Conservation (phyloP, 1,284 basidiomycete genomes). For the Spongiforma sp. region DNA sequence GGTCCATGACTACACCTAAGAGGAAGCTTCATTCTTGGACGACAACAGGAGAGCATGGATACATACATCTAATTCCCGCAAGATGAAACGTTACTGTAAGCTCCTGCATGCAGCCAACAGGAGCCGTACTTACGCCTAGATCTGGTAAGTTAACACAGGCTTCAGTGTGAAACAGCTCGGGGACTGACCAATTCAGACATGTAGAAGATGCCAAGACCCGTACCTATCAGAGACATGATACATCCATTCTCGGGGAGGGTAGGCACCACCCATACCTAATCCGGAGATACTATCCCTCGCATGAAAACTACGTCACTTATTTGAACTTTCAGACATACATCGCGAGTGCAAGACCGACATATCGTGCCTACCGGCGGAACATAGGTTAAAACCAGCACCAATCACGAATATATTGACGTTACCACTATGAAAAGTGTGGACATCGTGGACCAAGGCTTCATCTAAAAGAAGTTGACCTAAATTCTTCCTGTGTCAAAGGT, state of each 20-base stretch:
- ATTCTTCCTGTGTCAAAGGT: not conserved
- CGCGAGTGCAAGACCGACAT: slow-evolving; percentile 8
- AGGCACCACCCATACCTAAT: slow-evolving; percentile 11
- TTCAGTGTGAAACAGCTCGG: not conserved
- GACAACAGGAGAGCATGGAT: too few species aligned
- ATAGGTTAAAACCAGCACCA: not conserved
- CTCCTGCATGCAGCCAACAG: not conserved
- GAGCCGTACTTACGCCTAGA: slow-evolving; percentile 7
- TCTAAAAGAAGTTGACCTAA: slow-evolving; percentile 1
- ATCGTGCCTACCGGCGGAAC: slow-evolving; percentile 6
- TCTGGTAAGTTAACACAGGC: not conserved
- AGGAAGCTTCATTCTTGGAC: not conserved
- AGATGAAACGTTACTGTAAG: not conserved
- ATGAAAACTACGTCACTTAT: not conserved
- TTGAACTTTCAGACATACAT: slow-evolving; percentile 4
- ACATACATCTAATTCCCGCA: slow-evolving; percentile 5
- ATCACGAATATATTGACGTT: not conserved
- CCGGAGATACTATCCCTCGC: not conserved
- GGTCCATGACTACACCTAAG: not conserved
- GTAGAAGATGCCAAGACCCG: not conserved
- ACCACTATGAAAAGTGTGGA: slow-evolving; percentile 12
- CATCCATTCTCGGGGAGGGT: not conserved
- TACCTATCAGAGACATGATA: not conserved
- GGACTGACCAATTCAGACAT: slow-evolving; percentile 7
- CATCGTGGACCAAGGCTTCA: slow-evolving; percentile 9